These are phyloP conservation scores for Stellera chamaejasme DNA, from an alignment of 345 rosid species.

Conservation along the genomic window DNA sequence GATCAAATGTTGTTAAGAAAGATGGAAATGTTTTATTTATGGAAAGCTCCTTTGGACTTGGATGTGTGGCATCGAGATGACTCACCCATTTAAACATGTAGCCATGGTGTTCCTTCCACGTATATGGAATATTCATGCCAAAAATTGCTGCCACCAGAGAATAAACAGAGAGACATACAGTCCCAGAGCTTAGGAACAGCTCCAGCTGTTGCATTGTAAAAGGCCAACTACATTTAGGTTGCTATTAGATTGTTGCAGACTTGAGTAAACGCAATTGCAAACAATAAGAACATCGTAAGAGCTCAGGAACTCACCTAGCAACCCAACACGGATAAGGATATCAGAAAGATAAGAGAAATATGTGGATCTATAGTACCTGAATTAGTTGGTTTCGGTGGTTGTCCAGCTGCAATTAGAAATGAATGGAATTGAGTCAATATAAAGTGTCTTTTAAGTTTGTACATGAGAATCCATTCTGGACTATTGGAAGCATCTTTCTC, in stretches of 20 bases:
- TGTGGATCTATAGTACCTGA: constrained; percentile 36
- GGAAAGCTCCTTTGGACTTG: background rate
- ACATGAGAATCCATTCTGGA: background rate
- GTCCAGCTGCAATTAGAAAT: constrained; percentile 42
- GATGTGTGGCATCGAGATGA: background rate
- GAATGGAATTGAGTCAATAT: constrained; percentile 2
- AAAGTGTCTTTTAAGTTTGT: too few species aligned
- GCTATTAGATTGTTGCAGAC: too few species aligned
- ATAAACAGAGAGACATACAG: constrained; percentile 37
- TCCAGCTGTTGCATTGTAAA: constrained; percentile 23
- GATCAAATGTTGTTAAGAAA: background rate
- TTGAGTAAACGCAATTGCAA: too few species aligned
- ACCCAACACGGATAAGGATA: too few species aligned
- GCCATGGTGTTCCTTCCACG: constrained; percentile 34
- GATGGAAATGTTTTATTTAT: background rate
- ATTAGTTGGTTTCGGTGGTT: constrained; percentile 70
- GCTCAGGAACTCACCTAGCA: too few species aligned
- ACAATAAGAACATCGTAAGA: too few species aligned
- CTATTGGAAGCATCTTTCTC: constrained; percentile 3
- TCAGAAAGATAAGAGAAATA: too few species aligned
- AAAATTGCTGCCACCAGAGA: constrained; percentile 45
- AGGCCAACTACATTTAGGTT: background rate
- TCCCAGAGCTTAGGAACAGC: constrained; percentile 46
- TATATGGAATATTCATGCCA: constrained; percentile 43
- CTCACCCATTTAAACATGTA: constrained; percentile 50